Percentiles rank a stretch among this genome's conserved stretches.
These are phyloP conservation scores for Clathrospora elynae DNA, from an alignment of 2,329 filamentous ascomycete genomes.

Conservation along the genomic window DNA sequence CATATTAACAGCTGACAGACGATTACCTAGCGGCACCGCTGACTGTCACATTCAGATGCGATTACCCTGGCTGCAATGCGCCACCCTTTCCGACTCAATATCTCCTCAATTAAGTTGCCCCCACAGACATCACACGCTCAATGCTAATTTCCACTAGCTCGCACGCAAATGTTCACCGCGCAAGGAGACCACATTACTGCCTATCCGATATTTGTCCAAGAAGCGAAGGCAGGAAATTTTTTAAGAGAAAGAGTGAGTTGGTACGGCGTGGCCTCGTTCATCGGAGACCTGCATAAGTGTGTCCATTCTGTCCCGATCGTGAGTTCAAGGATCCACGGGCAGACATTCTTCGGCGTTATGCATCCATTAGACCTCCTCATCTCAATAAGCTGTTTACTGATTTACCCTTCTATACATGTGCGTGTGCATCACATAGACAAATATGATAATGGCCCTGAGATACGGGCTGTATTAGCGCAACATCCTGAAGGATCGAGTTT, in stretches of 20 bases:
- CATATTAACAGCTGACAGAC: neutral
- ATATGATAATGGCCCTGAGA: constrained; percentile 78
- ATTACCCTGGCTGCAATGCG: constrained; percentile 68
- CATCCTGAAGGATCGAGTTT: constrained; percentile 85
- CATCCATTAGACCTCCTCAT: constrained; percentile 7
- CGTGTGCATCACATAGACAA: constrained; percentile 89
- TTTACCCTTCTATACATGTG: constrained; percentile 69
- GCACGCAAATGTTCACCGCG: constrained; percentile 70
- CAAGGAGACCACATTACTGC: constrained; percentile 66
- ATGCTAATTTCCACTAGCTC: constrained; percentile 55
- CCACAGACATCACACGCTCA: neutral
- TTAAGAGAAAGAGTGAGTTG: constrained; percentile 72
- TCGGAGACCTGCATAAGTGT: constrained; percentile 89
- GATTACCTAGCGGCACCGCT: neutral
- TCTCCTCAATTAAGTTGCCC: constrained; percentile 66
- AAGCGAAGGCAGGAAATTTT: constrained; percentile 64
- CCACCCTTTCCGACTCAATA: constrained; percentile 76
- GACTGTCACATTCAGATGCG: constrained; percentile 59
- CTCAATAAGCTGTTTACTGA: neutral
- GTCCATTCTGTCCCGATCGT: constrained; percentile 89
- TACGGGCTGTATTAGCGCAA: constrained; percentile 84
- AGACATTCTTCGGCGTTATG: constrained; percentile 90
- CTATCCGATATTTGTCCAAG: constrained; percentile 62
- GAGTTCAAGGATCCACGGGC: constrained; percentile 93
- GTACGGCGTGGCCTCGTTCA: constrained; percentile 81